Percentiles rank a stretch among this genome's conserved stretches.
Evolutionary conservation across 139 green algal species (phyloP).

Genomic region (Tetraselmis chui): DNA sequence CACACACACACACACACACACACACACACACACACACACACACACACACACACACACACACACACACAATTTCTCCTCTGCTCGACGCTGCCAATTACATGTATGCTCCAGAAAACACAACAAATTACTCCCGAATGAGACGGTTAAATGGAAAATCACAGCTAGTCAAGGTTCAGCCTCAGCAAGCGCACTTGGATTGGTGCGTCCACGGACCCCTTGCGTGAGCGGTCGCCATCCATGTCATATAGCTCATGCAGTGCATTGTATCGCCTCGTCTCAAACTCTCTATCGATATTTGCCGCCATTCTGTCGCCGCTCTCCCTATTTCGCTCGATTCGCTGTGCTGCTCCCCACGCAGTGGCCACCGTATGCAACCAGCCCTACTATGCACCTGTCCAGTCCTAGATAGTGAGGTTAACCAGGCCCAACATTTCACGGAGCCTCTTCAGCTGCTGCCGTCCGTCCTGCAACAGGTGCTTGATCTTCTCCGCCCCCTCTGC

Average conservation of each 20-base stretch:
- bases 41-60: too few species aligned
- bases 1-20: too few species aligned
- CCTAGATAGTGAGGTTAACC: background rate
- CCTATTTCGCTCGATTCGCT: too few species aligned
- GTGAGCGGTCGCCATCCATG: constrained; percentile 49
- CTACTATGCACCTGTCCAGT: constrained; percentile 6
- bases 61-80: too few species aligned
- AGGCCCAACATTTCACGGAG: constrained; percentile 32
- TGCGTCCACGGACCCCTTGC: constrained; percentile 59
- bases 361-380: background rate
- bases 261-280: constrained; percentile 1
- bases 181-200: constrained; percentile 28
- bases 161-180: too few species aligned
- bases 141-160: too few species aligned
- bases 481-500: constrained; percentile 20
- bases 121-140: too few species aligned
- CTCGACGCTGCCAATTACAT: too few species aligned
- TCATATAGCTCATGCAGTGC: constrained; percentile 4
- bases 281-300: background rate
- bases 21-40: too few species aligned
- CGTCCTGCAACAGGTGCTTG: constrained; percentile 51
- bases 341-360: constrained; percentile 3
- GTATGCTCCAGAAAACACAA: too few species aligned
- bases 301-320: background rate
- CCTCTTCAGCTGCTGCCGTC: constrained; percentile 30